Evolutionary conservation across 2,329 filamentous ascomycete species (phyloP).

Genomic region (Calonectria naviculata): DNA sequence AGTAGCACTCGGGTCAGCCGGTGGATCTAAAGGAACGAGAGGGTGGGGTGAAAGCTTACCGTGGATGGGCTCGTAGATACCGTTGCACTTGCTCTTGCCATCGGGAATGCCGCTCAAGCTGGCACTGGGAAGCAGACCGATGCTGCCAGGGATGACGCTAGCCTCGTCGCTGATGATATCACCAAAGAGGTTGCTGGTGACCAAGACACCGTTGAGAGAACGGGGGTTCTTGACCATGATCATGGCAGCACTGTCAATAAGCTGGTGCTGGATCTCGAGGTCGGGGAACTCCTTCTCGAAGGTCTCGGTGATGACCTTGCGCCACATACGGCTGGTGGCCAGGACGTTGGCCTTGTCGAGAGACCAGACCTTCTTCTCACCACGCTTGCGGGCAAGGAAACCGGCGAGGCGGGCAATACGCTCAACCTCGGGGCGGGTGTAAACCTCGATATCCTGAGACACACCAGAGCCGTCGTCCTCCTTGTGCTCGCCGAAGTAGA

Average conservation of each 20-base stretch:
- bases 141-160: conserved; percentile 89
- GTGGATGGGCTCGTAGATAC: conserved; percentile 98
- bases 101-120: conserved; percentile 89
- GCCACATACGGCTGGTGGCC: conserved; percentile 89
- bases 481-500: conserved; percentile 93
- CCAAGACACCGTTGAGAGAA: conserved; percentile 87
- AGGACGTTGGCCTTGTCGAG: conserved; percentile 98
- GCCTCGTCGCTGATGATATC: conserved; percentile 98
- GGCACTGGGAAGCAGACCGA: conserved; percentile 89
- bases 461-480: conserved; percentile 75
- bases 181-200: conserved; percentile 94
- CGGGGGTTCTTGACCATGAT: conserved; percentile 95
- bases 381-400: conserved; percentile 80
- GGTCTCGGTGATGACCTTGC: conserved; percentile 85
- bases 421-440: conserved; percentile 87
- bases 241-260: conserved; percentile 98
- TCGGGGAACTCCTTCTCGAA: conserved; percentile 92
- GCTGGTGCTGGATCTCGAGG: conserved; percentile 84
- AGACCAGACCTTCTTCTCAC: conserved; percentile 79
- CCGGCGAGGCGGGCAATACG: conserved; percentile 86
- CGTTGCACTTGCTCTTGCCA: conserved; percentile 85
- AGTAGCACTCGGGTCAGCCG: conserved; percentile 2
- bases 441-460: conserved; percentile 88
- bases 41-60: conserved; percentile 61
- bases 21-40: background rate